These are phyloP conservation scores for Scutellaria galericulata DNA, from an alignment of 257 asterid species.

Conservation along the genomic window DNA sequence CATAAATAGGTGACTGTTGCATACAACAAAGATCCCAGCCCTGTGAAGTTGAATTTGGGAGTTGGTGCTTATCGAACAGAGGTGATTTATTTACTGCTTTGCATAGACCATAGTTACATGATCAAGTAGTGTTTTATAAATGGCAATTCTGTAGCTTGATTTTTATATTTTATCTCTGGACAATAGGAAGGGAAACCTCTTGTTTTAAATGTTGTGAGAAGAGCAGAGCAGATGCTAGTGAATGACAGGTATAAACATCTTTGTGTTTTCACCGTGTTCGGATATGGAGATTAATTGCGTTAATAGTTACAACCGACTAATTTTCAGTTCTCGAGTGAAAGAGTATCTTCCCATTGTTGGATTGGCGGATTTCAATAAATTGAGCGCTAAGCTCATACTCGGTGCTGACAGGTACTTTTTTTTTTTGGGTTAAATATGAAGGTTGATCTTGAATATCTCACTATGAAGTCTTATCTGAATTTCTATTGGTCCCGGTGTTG, in stretches of 20 bases:
- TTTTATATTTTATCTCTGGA: slow-evolving; percentile 13
- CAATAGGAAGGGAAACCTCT: slow-evolving; percentile 98
- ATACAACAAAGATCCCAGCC: slow-evolving; percentile 85
- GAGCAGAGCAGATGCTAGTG: slow-evolving; percentile 80
- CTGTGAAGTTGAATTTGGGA: slow-evolving; percentile 87
- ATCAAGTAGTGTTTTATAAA: slow-evolving; percentile 5
- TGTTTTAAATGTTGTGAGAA: slow-evolving; percentile 86
- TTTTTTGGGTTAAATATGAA: not conserved
- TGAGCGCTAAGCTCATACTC: slow-evolving; percentile 93
- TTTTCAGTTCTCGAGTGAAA: slow-evolving; percentile 81
- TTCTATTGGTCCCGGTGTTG: not conserved
- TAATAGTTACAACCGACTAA: slow-evolving; percentile 25
- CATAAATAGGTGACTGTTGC: slow-evolving; percentile 84
- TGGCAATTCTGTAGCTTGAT: slow-evolving; percentile 8
- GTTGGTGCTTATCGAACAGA: slow-evolving; percentile 99
- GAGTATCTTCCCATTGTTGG: slow-evolving; percentile 95
- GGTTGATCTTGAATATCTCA: slow-evolving; percentile 2
- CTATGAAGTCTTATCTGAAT: not conserved
- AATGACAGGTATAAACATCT: slow-evolving; percentile 65
- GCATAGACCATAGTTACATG: too few species aligned
- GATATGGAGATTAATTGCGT: slow-evolving; percentile 21
- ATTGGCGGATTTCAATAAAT: slow-evolving; percentile 79
- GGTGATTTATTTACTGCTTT: slow-evolving; percentile 51
- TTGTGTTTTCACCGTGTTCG: slow-evolving; percentile 5
- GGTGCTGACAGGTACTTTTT: slow-evolving; percentile 80